phyloP scores from a whole-genome alignment of 2,329 filamentous ascomycete species.

The Exserohilum rostratum region DNA sequence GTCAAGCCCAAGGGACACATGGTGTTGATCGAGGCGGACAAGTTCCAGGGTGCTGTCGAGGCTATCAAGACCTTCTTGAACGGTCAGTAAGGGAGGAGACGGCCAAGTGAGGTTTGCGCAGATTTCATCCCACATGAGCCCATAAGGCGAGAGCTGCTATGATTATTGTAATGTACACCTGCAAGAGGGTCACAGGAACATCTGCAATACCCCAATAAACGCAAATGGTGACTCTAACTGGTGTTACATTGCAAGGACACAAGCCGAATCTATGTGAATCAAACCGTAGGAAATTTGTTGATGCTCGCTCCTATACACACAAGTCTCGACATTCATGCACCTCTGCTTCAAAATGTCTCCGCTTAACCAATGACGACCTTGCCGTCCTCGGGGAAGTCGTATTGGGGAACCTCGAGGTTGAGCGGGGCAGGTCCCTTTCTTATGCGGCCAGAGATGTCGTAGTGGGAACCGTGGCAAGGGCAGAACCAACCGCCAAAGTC shows the following conservation, averaged over 20 bases:
- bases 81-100: constrained; percentile 21
- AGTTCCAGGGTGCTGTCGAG: constrained; percentile 77
- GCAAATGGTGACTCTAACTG: constrained; percentile 35
- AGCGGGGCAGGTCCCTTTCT: constrained; percentile 96
- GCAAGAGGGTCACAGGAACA: neutral
- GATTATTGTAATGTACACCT: neutral
- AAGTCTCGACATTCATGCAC: constrained; percentile 8
- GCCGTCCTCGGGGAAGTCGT: constrained; percentile 91
- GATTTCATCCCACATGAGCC: neutral
- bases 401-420: constrained; percentile 92
- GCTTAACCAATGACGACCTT: constrained; percentile 89
- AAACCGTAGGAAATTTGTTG: constrained; percentile 37
- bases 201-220: neutral
- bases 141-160: neutral
- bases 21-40: constrained; percentile 82
- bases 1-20: constrained; percentile 83
- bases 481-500: constrained; percentile 99
- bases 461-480: constrained; percentile 99
- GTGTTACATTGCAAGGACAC: constrained; percentile 48
- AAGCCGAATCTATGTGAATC: constrained; percentile 40
- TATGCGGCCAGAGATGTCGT: constrained; percentile 98
- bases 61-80: constrained; percentile 76
- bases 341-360: constrained; percentile 8
- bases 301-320: constrained; percentile 46
- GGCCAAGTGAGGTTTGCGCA: neutral